Evolutionary conservation across 1,139 yeast genomes (phyloP).

Genomic region (Sugiyamaella castrensis): DNA sequence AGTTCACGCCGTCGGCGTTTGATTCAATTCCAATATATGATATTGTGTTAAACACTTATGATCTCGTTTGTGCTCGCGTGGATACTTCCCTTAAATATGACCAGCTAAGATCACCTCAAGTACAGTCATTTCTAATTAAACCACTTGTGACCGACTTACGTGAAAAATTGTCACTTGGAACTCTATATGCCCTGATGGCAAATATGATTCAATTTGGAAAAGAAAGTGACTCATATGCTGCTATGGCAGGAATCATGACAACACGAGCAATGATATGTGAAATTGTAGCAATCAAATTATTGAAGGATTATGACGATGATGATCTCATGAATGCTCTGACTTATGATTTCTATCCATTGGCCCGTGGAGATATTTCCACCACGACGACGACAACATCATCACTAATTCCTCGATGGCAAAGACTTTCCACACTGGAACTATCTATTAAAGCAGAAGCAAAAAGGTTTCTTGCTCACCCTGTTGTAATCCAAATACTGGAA

Average conservation of each 20-base stretch:
- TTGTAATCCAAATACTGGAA: conserved; percentile 49
- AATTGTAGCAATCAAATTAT: conserved; percentile 50
- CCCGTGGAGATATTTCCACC: conserved; percentile 30
- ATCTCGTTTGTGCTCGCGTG: conserved; percentile 39
- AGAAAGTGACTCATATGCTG: conserved; percentile 50
- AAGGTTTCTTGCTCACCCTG: conserved; percentile 55
- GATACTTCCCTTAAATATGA: conserved; percentile 52
- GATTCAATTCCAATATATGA: conserved; percentile 37
- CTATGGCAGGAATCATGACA: conserved; percentile 47
- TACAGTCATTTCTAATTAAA: conserved; percentile 48
- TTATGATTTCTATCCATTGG: conserved; percentile 42
- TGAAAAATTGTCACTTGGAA: conserved; percentile 33
- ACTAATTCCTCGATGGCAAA: conserved; percentile 43
- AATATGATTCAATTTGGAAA: conserved; percentile 44
- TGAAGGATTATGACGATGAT: conserved; percentile 48
- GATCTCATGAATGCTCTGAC: conserved; percentile 45
- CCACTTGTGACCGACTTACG: conserved; percentile 43
- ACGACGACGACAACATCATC: conserved; percentile 1
- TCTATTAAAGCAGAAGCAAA: conserved; percentile 56
- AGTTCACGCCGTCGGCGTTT: conserved; percentile 31
- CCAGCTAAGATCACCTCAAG: conserved; percentile 55
- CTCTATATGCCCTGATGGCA: conserved; percentile 39
- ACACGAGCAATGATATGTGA: conserved; percentile 59
- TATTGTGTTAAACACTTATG: conserved; percentile 34
- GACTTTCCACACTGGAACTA: conserved; percentile 54